These are phyloP conservation scores for Exserohilum rostratum DNA, from an alignment of 2,329 filamentous ascomycete species.

Conservation along the genomic window DNA sequence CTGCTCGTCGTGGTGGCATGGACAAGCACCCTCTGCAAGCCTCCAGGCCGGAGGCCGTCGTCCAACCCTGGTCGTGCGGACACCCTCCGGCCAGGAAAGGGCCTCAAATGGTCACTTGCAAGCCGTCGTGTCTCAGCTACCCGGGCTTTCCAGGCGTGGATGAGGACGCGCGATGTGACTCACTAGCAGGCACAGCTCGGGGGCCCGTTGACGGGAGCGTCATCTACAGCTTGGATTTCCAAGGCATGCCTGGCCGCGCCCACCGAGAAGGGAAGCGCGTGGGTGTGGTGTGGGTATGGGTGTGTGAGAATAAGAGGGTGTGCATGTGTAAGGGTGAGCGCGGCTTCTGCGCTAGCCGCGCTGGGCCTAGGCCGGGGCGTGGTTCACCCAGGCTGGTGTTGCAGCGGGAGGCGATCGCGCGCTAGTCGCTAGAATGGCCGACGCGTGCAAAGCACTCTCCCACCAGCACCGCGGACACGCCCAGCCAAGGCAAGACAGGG, in stretches of 20 bases:
- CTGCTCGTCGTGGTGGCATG: conserved; percentile 5
- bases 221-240: conserved; percentile 5
- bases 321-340: background rate
- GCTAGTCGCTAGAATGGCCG: conserved; percentile 12
- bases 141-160: conserved; percentile 9
- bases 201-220: conserved; percentile 1
- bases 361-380: background rate
- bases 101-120: conserved; percentile 39
- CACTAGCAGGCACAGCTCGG: conserved; percentile 17
- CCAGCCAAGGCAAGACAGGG: background rate
- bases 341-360: background rate
- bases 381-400: conserved; percentile 5
- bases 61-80: conserved; percentile 25
- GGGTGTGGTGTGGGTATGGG: background rate
- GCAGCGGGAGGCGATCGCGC: conserved; percentile 29
- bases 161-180: conserved; percentile 38
- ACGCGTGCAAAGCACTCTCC: background rate
- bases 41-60: background rate
- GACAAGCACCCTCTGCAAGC: conserved; percentile 1
- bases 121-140: conserved; percentile 25
- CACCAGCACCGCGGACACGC: background rate
- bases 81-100: conserved; percentile 31
- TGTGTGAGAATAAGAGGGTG: background rate
- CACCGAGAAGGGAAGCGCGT: background rate
- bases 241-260: background rate